Conservation (phyloP, 352 stramenopile species). For the Pythium phragmiticola region DNA sequence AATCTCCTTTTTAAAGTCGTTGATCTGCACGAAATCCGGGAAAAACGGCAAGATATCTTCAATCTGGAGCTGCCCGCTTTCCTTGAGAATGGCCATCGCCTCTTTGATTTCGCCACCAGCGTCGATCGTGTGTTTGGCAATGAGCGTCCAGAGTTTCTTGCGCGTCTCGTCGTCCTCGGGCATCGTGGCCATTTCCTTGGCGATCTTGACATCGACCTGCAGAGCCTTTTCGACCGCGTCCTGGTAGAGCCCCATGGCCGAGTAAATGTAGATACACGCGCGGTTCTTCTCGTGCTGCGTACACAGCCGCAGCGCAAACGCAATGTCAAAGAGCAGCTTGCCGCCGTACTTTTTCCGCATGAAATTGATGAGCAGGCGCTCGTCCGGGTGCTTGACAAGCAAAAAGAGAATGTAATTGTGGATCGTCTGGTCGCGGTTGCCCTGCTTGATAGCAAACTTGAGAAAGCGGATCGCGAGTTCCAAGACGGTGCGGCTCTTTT, state of each 20-base stretch:
- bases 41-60: conserved; percentile 95
- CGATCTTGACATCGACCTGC: conserved; percentile 91
- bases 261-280: conserved; percentile 95
- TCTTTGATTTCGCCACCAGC: conserved; percentile 83
- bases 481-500: conserved; percentile 68
- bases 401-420: conserved; percentile 93
- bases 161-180: conserved; percentile 84
- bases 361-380: conserved; percentile 89
- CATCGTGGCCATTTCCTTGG: conserved; percentile 92
- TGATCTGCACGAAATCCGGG: conserved; percentile 94
- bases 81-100: conserved; percentile 83
- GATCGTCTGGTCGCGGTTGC: conserved; percentile 89
- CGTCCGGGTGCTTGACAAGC: conserved; percentile 88
- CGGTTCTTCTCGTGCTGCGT: conserved; percentile 91
- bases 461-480: conserved; percentile 92
- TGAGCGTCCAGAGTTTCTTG: conserved; percentile 94
- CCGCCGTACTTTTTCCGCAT: conserved; percentile 87
- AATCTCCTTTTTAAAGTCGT: conserved; percentile 96
- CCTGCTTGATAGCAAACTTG: conserved; percentile 92
- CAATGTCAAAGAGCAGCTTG: conserved; percentile 89
- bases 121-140: conserved; percentile 92
- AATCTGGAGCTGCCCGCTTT: conserved; percentile 89
- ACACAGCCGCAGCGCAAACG: conserved; percentile 91
- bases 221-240: conserved; percentile 91
- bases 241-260: conserved; percentile 90